Evolutionary conservation across 1,139 yeast species (phyloP).

Genomic region (Candida neerlandica): DNA sequence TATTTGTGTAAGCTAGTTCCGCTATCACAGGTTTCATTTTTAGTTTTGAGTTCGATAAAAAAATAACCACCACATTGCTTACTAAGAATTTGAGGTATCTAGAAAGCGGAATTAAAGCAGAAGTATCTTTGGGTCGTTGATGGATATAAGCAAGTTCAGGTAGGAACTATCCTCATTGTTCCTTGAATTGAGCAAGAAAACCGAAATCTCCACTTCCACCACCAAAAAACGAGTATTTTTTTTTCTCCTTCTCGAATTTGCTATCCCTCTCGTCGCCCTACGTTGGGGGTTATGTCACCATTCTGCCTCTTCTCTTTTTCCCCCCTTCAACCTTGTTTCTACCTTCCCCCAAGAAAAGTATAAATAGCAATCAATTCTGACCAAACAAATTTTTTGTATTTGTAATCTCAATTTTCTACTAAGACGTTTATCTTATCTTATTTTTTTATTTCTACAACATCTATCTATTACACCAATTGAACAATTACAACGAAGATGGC

Average conservation of each 20-base stretch:
- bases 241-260: too few species aligned
- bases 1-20: not conserved
- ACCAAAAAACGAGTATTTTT: too few species aligned
- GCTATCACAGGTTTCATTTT: not conserved
- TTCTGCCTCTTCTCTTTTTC: not conserved
- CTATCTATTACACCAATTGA: slow-evolving; percentile 8
- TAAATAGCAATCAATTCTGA: not conserved
- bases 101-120: not conserved
- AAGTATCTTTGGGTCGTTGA: too few species aligned
- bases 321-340: not conserved
- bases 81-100: not conserved
- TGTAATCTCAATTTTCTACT: slow-evolving; percentile 3
- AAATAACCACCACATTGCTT: not conserved
- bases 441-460: not conserved
- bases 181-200: too few species aligned
- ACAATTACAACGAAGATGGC: slow-evolving; percentile 13
- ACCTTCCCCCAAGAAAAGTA: not conserved
- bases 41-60: not conserved
- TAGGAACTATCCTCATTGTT: too few species aligned
- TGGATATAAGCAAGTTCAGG: too few species aligned
- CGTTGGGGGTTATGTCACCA: not conserved
- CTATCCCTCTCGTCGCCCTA: not conserved
- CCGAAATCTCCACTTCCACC: too few species aligned
- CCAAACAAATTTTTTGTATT: not conserved
- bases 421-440: not conserved